phyloP scores from a whole-genome alignment of 257 asterid species.

The Paraleonurus japonicus region DNA sequence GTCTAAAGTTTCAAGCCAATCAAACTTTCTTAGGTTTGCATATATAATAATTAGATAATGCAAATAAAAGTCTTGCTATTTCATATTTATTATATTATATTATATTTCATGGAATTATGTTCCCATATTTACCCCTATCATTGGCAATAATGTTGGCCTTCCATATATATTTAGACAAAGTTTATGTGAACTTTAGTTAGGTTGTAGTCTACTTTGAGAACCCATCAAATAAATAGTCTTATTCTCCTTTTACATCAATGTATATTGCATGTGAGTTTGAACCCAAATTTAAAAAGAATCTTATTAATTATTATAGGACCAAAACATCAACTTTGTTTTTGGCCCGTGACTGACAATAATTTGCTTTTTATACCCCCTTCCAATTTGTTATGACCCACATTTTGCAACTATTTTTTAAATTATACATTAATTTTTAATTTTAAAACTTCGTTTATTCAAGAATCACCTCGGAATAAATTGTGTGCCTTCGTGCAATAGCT shows the following conservation, averaged over 20 bases:
- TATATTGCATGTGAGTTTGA: slow-evolving; percentile 35
- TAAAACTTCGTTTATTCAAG: neutral
- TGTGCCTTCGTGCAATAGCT: neutral
- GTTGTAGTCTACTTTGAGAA: slow-evolving; percentile 20
- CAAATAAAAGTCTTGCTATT: neutral
- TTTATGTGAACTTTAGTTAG: slow-evolving; percentile 33
- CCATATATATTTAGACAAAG: slow-evolving; percentile 24
- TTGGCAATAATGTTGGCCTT: slow-evolving; percentile 17
- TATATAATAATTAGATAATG: neutral
- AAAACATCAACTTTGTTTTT: neutral
- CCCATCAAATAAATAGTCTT: slow-evolving; percentile 10
- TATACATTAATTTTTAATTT: slow-evolving; percentile 1
- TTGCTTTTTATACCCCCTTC: slow-evolving; percentile 15
- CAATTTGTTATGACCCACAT: slow-evolving; percentile 33
- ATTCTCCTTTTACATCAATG: slow-evolving; percentile 20
- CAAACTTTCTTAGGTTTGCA: neutral
- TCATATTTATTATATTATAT: neutral
- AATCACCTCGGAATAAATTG: neutral
- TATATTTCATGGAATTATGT: neutral
- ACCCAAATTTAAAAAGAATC: slow-evolving; percentile 10
- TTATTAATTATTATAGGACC: neutral
- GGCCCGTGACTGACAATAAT: slow-evolving; percentile 61
- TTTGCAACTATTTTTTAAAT: neutral
- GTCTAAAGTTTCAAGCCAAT: neutral
- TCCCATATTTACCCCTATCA: neutral